Base-by-base conservation (phyloP, 495 filamentous ascomycete genomes). In the Aspergillus steynii region DNA sequence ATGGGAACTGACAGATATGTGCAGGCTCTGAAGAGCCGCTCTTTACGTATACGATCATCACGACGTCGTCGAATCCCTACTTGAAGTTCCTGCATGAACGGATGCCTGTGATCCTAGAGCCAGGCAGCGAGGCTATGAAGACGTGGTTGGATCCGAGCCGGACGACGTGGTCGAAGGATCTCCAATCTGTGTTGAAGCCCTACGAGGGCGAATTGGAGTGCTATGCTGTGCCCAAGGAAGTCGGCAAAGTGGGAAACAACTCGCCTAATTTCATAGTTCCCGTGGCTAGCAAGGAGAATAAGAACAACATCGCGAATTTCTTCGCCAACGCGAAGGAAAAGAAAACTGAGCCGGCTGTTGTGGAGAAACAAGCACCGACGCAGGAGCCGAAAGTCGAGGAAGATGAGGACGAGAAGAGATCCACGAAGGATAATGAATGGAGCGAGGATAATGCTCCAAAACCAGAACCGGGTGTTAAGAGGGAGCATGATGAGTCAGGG, bases 221-320 rank as follows among this genome's bases (percentile, higher is more conserved):
- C 29, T 97, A 96, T 70, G 83, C 88, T 14, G 95, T 99, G 2
- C 84, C 82, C 50, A 91, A 90, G 70, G 93, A 95, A 12, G 95
- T 99, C 0, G 93, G 93, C 0, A 97, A 97, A 76, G 95, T 96
- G 2, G 93, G 94, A n/a, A 96, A 96, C 62, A 90, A 96, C 69
- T 91, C 88, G 20, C 86, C 89, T 0, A 81, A 78, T 2, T 97
- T 98, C 69, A 83, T 98, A 46, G 78, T 96, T 2, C 93, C 93
- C 0, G 75, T 97, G 49, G 81, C 86, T 65, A 92, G 89, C 72
- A 87, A 82, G 53, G 90, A 93, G 68, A 96, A 96, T 67, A 97
- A 96, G 77, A 84, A 78, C 46, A 96, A 92, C 61, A 97, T 99
- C 71, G 90, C 89, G 14, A 96, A 96, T 69, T 97, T 96, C 77